Conservation (phyloP, 495 filamentous ascomycete species). For the Neurospora sp. region DNA sequence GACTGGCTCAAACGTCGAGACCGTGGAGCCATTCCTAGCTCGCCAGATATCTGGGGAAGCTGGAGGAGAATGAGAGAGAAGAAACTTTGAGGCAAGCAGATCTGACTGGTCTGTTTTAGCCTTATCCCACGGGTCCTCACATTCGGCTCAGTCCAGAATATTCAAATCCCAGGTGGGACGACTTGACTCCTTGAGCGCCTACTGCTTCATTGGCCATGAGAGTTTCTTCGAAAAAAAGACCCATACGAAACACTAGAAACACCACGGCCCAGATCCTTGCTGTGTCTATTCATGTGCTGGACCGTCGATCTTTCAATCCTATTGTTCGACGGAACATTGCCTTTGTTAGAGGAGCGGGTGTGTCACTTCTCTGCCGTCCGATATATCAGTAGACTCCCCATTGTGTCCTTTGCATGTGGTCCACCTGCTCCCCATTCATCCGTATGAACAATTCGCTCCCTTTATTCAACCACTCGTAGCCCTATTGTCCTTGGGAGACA, state of each 20-base stretch:
- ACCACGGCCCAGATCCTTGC: conserved; percentile 14
- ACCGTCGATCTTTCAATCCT: conserved; percentile 2
- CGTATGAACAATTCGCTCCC: conserved; percentile 1
- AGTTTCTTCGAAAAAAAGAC: conserved; percentile 13
- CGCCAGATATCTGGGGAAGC: neutral
- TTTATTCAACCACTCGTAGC: neutral
- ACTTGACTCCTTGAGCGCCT: conserved; percentile 13
- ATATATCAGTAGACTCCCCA: conserved; percentile 1
- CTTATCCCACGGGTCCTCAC: neutral
- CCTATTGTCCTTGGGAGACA: neutral
- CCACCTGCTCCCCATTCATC: neutral
- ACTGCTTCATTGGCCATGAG: conserved; percentile 26
- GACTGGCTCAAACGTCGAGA: neutral
- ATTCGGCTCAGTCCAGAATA: neutral
- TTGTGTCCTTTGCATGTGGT: conserved; percentile 3
- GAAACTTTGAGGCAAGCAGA: neutral
- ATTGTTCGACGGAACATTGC: conserved; percentile 1
- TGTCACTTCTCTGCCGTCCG: neutral
- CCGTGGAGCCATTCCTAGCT: neutral
- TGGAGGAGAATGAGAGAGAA: neutral
- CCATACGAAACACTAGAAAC: conserved; percentile 22
- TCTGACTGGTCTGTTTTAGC: neutral
- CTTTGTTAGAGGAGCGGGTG: neutral
- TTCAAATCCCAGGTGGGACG: neutral
- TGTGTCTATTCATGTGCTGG: conserved; percentile 4